Percentiles rank a stretch among this genome's conserved stretches.
These are phyloP conservation scores for Colletotrichum sp. DNA, from an alignment of 2,329 filamentous ascomycete species.

Conservation along the genomic window DNA sequence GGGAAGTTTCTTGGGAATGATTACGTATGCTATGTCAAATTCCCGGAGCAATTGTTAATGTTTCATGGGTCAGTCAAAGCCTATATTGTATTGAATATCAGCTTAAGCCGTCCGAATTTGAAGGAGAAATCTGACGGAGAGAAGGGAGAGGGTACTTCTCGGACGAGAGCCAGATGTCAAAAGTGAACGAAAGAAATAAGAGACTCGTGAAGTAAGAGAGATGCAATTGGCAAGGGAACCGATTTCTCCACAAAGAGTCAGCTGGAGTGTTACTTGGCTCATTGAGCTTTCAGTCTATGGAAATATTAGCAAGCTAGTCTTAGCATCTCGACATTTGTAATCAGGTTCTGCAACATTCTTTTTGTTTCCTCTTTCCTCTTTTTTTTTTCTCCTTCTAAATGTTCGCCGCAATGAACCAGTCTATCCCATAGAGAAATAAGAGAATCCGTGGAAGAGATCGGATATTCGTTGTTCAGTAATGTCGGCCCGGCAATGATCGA, in stretches of 20 bases:
- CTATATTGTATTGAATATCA: rapidly evolving
- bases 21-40: background rate
- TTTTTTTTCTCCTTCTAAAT: background rate
- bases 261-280: background rate
- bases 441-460: background rate
- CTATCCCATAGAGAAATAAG: background rate
- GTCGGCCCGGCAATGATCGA: background rate
- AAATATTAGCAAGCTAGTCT: background rate
- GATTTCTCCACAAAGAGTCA: background rate
- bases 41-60: background rate
- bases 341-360: rapidly evolving
- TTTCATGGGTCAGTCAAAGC: rapidly evolving
- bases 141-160: background rate
- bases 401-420: background rate
- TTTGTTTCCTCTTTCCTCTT: background rate
- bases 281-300: background rate
- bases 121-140: background rate
- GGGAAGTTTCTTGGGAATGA: background rate
- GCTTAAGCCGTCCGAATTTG: background rate
- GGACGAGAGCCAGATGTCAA: background rate
- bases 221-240: background rate
- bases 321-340: background rate
- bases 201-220: background rate
- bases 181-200: background rate
- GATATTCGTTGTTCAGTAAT: background rate